Evolutionary conservation across 768 basidiomycete genomes (phyloP), one percentile per base, ranked within the genome.

Genomic region (Thelephora aurantiotincta): DNA sequence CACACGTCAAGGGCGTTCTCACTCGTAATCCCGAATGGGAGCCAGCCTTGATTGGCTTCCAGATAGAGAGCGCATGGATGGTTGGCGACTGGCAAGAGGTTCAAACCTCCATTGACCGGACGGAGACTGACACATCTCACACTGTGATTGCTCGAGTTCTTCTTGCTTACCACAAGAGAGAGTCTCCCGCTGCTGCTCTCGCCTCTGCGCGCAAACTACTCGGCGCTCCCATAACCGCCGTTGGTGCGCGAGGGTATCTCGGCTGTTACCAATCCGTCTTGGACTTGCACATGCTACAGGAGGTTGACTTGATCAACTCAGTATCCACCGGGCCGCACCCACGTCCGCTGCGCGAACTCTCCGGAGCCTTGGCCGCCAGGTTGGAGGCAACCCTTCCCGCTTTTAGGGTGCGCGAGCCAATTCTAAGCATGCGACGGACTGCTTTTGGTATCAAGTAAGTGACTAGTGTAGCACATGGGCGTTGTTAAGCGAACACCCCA

Each of bases 61-160:
- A 90, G 55, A 78, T 86, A 11, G 93, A 99, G 66, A 87, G 91
- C 51, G 87, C 90, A 1, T 94, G 92, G 83, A 93, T 93, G 77
- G 82, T 91, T 33, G 86, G 90, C 5, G 90, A 92, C 53, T 98
- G 93, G 92, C 71, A 74, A 2, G 83, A 85, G 45, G 84, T 99
- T 13, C 70, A 77, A 45, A 63, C 65, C 14, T 68, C 88, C 37
- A 72, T 80, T 18, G 65, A 70, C 35, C 66, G 64, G 23, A 67
- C 71, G 14, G 63, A 70, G n/a, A 60, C 65, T 11, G 68, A 73
- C 18, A 70, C 75, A 0, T 69, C 89, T 0, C 72, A 83, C 22
- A 69, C 82, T 33, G 75, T 81, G 34, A 80, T 93, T 46, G 92
- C 83, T 4, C 73, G 79, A 23, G 77, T 91, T 12, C 71, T 98